Evolutionary conservation across 2,329 filamentous ascomycete genomes (phyloP), one percentile per base, ranked within the genome.

Genomic region (Arthroderma uncinatum): DNA sequence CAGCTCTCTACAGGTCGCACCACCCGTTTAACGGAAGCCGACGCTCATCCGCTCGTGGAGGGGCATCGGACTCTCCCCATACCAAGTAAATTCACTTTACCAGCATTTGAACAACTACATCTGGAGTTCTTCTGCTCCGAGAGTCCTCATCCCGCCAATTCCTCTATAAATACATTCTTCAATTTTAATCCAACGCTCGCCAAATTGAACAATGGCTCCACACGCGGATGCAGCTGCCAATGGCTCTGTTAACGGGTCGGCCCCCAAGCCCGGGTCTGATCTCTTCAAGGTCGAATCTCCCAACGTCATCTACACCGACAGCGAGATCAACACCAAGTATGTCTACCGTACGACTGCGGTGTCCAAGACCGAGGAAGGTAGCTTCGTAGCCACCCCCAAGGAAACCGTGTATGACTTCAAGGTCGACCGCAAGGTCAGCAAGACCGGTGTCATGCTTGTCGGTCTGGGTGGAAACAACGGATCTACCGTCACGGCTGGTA

Each of bases 401-500:
- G 87, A 95, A 76, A 93, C 87, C 62, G 77, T 85, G 65, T 98
- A 97, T 74, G 86, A 96, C 79, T 97, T 98, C 86, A 95, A 95
- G 81, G 88, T 93, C 68, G 87, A 95, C 71, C 89, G 92, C 73
- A 88, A 87, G 74, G 82, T 97, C 59, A 89, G 90, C 74, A 95
- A 92, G 80, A 82, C 89, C 64, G 93, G 93, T 70, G 82, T 96
- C 78, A 97, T 98, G 93, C 82, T 98, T 64, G 92, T 98, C 64
- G 93, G 93, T 62, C 92, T 87, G 84, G 93, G 93, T 74, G 93
- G 93, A 69, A 98, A 98, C 83, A 98, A 98, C 71, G 93, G 93
- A 64, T 89, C 89, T 64, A 98, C 93, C 58, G 89, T 98, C 61
- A 97, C 93, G 59, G 93, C 93, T 61, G 93, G 92, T 72, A 95